Conservation (phyloP, 2,329 filamentous ascomycete genomes). For the Cercospora zeina region DNA sequence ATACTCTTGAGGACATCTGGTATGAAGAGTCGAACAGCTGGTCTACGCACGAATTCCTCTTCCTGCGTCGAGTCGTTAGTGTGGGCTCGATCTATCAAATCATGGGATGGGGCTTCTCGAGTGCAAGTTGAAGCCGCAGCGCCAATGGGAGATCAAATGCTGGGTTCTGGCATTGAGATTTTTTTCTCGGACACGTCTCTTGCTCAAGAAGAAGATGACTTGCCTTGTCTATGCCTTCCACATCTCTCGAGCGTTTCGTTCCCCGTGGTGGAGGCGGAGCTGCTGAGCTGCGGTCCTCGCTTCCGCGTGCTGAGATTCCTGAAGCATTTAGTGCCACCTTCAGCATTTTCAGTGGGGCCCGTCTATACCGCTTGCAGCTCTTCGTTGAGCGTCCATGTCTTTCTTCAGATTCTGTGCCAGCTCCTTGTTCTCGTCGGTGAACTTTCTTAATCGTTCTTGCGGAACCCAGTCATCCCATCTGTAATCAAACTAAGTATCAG, state of each 20-base stretch:
- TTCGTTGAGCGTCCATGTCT: constrained; percentile 64
- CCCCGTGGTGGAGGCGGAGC: constrained; percentile 61
- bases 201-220: constrained; percentile 27
- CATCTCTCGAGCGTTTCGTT: constrained; percentile 73
- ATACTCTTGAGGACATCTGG: constrained; percentile 89
- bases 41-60: constrained; percentile 79
- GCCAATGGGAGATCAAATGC: background rate
- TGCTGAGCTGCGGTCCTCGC: constrained; percentile 71
- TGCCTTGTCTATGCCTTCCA: constrained; percentile 75
- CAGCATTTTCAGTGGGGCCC: background rate
- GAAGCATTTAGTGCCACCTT: background rate
- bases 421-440: constrained; percentile 92
- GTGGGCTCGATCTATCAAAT: background rate
- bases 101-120: background rate
- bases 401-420: constrained; percentile 72
- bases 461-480: constrained; percentile 99
- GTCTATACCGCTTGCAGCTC: constrained; percentile 44
- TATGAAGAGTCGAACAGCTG: constrained; percentile 80
- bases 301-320: constrained; percentile 65
- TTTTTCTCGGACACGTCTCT: background rate
- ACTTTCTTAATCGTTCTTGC: constrained; percentile 88
- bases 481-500: constrained; percentile 23
- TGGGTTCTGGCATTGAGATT: background rate
- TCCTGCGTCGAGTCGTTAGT: constrained; percentile 62
- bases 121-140: background rate